Evolutionary conservation across 176 grass and related monocot species (phyloP).

Genomic region (Poa pratensis): DNA sequence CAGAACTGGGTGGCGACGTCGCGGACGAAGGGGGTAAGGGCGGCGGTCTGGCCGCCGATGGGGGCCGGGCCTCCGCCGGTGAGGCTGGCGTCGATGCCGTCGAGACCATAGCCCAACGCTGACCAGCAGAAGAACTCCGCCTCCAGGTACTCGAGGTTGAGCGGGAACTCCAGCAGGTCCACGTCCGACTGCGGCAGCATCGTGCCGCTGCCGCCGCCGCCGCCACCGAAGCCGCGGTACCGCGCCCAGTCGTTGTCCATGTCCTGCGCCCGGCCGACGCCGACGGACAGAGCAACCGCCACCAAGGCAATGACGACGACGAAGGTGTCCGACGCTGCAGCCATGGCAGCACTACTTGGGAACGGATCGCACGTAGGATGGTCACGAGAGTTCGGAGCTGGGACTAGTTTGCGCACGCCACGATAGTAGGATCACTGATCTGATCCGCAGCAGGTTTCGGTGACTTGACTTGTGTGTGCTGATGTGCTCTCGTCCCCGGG

Average conservation of each 20-base stretch:
- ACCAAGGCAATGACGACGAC: neutral
- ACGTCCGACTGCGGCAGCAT: slow-evolving; percentile 64
- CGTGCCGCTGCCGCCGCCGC: neutral
- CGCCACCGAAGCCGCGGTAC: slow-evolving; percentile 45
- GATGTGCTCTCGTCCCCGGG: neutral
- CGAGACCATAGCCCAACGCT: slow-evolving; percentile 64
- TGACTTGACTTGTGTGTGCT: slow-evolving; percentile 29
- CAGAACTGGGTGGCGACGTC: slow-evolving; percentile 76
- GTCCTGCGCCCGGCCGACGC: slow-evolving; percentile 41
- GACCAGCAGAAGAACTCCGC: slow-evolving; percentile 91
- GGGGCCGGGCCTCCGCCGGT: slow-evolving; percentile 65
- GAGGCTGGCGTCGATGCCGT: slow-evolving; percentile 63
- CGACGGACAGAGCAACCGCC: slow-evolving; percentile 18
- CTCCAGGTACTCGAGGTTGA: slow-evolving; percentile 91
- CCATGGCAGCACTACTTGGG: slow-evolving; percentile 2
- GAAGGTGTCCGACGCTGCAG: neutral
- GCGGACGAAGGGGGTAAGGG: slow-evolving; percentile 54
- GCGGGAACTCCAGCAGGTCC: slow-evolving; percentile 79
- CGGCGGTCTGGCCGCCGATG: slow-evolving; percentile 60
- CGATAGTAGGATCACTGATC: neutral
- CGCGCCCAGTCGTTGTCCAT: slow-evolving; percentile 56
- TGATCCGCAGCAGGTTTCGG: slow-evolving; percentile 16
- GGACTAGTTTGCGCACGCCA: neutral
- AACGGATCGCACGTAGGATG: neutral
- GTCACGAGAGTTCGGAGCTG: neutral